A percentile compares a stretch with the other conserved stretches of the same genome.
phyloP scores from a whole-genome alignment of 2,329 filamentous ascomycete genomes.

The Talaromyces atroroseus region DNA sequence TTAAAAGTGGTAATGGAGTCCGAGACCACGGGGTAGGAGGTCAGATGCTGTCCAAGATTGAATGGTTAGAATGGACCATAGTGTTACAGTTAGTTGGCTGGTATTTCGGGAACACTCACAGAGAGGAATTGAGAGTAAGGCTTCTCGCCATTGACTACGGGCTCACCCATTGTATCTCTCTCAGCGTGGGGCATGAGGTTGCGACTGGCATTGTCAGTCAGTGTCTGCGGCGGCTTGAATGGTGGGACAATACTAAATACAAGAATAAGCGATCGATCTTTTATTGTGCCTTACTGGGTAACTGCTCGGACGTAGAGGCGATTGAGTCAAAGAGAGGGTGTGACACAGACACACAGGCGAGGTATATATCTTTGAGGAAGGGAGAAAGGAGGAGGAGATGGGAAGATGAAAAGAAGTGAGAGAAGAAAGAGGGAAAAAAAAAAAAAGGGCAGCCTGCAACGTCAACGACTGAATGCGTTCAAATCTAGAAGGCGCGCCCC shows the following conservation, averaged over 20 bases:
- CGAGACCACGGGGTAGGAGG: slow-evolving; percentile 75
- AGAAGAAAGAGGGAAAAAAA: not conserved
- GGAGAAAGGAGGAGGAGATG: not conserved
- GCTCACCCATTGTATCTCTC: slow-evolving; percentile 42
- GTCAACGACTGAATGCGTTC: slow-evolving; percentile 2
- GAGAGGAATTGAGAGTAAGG: slow-evolving; percentile 44
- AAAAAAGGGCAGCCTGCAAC: not conserved
- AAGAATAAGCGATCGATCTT: not conserved
- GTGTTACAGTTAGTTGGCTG: not conserved
- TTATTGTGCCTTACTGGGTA: not conserved
- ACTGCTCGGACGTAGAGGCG: not conserved
- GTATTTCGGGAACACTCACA: slow-evolving; percentile 25
- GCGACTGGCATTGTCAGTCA: not conserved
- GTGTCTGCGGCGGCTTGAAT: not conserved
- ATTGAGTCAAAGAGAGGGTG: not conserved
- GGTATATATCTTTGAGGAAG: not conserved
- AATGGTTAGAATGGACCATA: not conserved
- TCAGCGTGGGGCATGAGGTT: slow-evolving; percentile 46
- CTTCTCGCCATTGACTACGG: slow-evolving; percentile 47
- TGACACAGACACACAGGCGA: not conserved
- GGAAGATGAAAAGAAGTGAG: not conserved
- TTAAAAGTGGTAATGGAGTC: slow-evolving; percentile 75
- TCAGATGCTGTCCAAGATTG: slow-evolving; percentile 60
- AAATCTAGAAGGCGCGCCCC: slow-evolving; percentile 1
- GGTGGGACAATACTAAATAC: too few species aligned